A percentile compares a stretch with the other conserved stretches of the same genome.
Conservation (phyloP, 441 rosid genomes). For the Francoa sonchifolia region DNA sequence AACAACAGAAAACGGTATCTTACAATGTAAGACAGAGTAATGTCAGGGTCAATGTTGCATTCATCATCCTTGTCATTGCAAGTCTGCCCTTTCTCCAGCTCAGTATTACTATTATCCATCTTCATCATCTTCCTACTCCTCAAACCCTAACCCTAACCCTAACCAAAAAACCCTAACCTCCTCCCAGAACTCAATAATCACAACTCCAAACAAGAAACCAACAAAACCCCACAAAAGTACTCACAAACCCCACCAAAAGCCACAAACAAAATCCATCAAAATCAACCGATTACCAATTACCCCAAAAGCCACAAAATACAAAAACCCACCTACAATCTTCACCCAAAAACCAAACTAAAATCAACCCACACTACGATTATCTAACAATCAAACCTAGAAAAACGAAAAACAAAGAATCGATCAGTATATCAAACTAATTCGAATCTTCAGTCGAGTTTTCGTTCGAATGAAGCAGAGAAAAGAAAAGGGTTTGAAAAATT, state of each 20-base stretch:
- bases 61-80: conserved; percentile 14
- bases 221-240: background rate
- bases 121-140: conserved; percentile 2
- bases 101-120: conserved; percentile 29
- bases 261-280: conserved; percentile 4
- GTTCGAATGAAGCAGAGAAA: no score
- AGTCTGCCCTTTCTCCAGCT: conserved; percentile 50
- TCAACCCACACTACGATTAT: no score
- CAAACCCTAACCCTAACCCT: conserved; percentile 12
- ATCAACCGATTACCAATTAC: no score
- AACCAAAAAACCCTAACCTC: conserved; percentile 23
- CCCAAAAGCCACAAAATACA: no score
- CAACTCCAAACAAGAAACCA: conserved; percentile 5
- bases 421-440: no score
- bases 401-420: no score
- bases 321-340: no score
- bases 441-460: no score
- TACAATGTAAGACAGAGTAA: conserved; percentile 47
- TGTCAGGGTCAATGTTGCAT: conserved; percentile 32
- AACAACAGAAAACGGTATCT: no score
- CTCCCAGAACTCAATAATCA: conserved; percentile 40
- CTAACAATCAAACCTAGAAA: no score
- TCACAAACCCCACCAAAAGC: conserved; percentile 7
- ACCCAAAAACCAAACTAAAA: no score
- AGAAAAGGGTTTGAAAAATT: no score